Percentiles rank a stretch among this genome's conserved stretches.
Evolutionary conservation across 2,329 filamentous ascomycete genomes (phyloP).

Genomic region (Fusarium tjaetaba): DNA sequence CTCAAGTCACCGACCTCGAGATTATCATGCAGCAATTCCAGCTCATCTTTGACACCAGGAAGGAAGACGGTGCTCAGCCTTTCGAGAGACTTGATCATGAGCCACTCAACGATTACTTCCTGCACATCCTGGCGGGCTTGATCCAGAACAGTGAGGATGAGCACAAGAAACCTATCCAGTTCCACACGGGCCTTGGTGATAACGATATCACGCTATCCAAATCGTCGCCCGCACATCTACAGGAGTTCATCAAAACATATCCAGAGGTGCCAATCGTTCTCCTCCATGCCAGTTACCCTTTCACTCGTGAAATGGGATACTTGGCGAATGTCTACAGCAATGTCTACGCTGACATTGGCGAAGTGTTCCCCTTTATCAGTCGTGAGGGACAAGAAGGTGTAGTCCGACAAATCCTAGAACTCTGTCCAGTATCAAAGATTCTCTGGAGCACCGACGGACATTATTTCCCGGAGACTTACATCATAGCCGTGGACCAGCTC

Average conservation of each 20-base stretch:
- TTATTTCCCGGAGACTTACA: slow-evolving; percentile 81
- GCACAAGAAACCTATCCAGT: slow-evolving; percentile 77
- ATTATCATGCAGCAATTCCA: slow-evolving; percentile 53
- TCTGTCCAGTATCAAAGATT: slow-evolving; percentile 79
- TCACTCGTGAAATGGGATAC: slow-evolving; percentile 80
- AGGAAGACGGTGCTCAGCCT: slow-evolving; percentile 25
- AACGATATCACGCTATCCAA: slow-evolving; percentile 76
- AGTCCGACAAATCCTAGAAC: slow-evolving; percentile 76
- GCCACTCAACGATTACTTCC: slow-evolving; percentile 74
- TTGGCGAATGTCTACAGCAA: slow-evolving; percentile 81
- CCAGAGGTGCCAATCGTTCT: slow-evolving; percentile 78
- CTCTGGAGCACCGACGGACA: slow-evolving; percentile 85
- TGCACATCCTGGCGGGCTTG: slow-evolving; percentile 70
- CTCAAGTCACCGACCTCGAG: slow-evolving; percentile 54
- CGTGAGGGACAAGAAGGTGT: slow-evolving; percentile 78
- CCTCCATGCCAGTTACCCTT: slow-evolving; percentile 84
- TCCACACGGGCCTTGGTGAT: slow-evolving; percentile 86
- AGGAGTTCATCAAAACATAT: slow-evolving; percentile 76
- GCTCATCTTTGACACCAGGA: slow-evolving; percentile 46
- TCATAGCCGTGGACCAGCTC: slow-evolving; percentile 77
- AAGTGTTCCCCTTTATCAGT: slow-evolving; percentile 83
- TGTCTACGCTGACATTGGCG: slow-evolving; percentile 83
- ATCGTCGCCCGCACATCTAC: slow-evolving; percentile 79
- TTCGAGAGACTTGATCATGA: slow-evolving; percentile 69
- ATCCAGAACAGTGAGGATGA: slow-evolving; percentile 58